These are phyloP conservation scores for Achaetomium macrosporum DNA, from an alignment of 2,329 filamentous ascomycete genomes.

Conservation along the genomic window DNA sequence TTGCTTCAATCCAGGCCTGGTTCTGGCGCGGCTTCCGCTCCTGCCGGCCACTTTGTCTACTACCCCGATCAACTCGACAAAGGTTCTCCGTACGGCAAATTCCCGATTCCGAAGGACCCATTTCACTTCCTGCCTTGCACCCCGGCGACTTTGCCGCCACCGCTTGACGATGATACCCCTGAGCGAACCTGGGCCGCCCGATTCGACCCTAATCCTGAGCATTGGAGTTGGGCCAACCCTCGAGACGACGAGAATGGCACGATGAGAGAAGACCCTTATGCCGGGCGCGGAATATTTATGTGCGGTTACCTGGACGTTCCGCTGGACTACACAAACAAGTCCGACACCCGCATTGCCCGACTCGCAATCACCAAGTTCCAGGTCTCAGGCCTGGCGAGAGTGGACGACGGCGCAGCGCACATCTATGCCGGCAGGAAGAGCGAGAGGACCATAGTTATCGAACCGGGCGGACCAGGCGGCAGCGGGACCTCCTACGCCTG, in stretches of 20 bases:
- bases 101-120: slow-evolving; percentile 38
- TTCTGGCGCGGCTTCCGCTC: background rate
- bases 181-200: slow-evolving; percentile 35
- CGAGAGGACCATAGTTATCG: slow-evolving; percentile 42
- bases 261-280: slow-evolving; percentile 2
- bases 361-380: slow-evolving; percentile 46
- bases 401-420: background rate
- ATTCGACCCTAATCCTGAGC: slow-evolving; percentile 39
- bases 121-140: slow-evolving; percentile 46
- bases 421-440: slow-evolving; percentile 31
- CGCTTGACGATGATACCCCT: slow-evolving; percentile 35
- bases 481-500: slow-evolving; percentile 41
- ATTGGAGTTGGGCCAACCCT: slow-evolving; percentile 42
- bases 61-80: background rate
- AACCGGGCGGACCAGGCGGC: slow-evolving; percentile 47
- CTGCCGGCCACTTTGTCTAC: background rate
- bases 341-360: slow-evolving; percentile 39
- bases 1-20: background rate
- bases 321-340: slow-evolving; percentile 41
- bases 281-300: slow-evolving; percentile 40
- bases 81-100: slow-evolving; percentile 31
- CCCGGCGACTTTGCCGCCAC: slow-evolving; percentile 34
- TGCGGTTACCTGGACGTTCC: slow-evolving; percentile 45
- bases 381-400: slow-evolving; percentile 38
- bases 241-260: slow-evolving; percentile 5